A percentile compares a stretch with the other conserved stretches of the same genome.
These are phyloP conservation scores for Yarrowia deformans DNA, from an alignment of 805 yeast species.

Conservation along the genomic window DNA sequence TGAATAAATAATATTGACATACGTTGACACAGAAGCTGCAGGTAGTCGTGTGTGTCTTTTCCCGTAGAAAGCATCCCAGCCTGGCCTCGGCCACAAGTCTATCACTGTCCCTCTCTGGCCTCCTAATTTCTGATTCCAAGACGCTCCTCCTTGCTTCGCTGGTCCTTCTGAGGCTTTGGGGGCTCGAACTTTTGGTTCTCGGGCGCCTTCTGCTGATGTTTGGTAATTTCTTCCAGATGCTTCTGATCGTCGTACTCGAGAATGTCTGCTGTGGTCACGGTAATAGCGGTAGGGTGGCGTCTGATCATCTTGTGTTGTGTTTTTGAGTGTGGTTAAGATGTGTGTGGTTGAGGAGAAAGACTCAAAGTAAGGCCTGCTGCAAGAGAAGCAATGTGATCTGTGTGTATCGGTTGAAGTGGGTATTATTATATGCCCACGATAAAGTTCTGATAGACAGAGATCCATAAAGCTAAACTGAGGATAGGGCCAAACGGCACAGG, in stretches of 20 bases:
- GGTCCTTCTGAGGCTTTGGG: conserved; percentile 26
- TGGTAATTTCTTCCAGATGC: conserved; percentile 33
- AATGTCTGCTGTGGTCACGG: conserved; percentile 68
- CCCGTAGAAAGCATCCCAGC: no score
- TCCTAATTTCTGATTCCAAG: conserved; percentile 29
- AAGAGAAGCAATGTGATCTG: no score
- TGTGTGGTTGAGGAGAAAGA: background rate
- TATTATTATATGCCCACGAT: background rate
- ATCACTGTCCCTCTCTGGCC: no score
- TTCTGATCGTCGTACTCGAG: conserved; percentile 56
- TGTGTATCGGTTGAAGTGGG: no score
- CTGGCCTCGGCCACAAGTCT: no score
- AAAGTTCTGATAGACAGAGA: conserved; percentile 7
- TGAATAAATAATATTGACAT: background rate
- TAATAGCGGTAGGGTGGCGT: conserved; percentile 70
- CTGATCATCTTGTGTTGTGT: conserved; percentile 57
- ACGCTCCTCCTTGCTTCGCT: conserved; percentile 40
- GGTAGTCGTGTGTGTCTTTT: no score
- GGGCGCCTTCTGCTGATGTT: conserved; percentile 40
- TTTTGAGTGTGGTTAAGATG: background rate
- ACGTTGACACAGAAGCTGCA: no score
- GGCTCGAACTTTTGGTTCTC: conserved; percentile 26
- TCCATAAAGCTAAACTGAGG: conserved; percentile 12
- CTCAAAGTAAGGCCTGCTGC: no score
- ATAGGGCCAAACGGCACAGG: no score